A percentile compares a stretch with the other conserved stretches of the same genome.
These are phyloP conservation scores for Coccomyxa sp. DNA, from an alignment of 139 green algal genomes.

Conservation along the genomic window DNA sequence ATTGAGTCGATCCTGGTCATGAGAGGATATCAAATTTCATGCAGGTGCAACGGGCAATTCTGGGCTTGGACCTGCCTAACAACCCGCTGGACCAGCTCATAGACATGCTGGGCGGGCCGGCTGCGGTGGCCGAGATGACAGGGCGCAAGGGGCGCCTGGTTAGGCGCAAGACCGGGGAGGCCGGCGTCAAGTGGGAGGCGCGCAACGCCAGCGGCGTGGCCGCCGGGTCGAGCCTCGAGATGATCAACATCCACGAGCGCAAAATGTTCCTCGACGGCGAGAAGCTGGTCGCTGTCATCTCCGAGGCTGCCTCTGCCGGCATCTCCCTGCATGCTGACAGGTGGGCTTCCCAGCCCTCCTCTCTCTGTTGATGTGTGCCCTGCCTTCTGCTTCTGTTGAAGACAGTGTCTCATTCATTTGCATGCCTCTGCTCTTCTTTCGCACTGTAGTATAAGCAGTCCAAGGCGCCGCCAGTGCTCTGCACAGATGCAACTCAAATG, in stretches of 20 bases:
- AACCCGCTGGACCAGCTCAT: conserved; percentile 63
- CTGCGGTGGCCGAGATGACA: conserved; percentile 69
- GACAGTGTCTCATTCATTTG: too few species aligned
- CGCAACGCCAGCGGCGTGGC: conserved; percentile 40
- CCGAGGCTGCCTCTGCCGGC: conserved; percentile 71
- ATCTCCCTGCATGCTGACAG: conserved; percentile 81
- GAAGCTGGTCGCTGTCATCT: conserved; percentile 71
- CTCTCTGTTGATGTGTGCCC: neutral
- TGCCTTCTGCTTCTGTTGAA: too few species aligned
- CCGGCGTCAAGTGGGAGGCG: conserved; percentile 34
- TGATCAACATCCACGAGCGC: conserved; percentile 71
- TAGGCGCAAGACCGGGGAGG: conserved; percentile 13
- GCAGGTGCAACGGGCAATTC: conserved; percentile 30
- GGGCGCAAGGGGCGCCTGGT: conserved; percentile 55
- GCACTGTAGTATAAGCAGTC: too few species aligned
- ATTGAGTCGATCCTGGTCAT: neutral
- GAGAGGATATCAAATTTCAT: conserved; percentile 17
- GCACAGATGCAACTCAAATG: too few species aligned
- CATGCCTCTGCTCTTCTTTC: too few species aligned
- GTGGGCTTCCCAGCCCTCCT: conserved; percentile 1
- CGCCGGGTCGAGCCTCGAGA: conserved; percentile 34
- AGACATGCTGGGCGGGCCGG: conserved; percentile 49
- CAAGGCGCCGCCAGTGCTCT: too few species aligned
- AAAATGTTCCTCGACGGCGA: conserved; percentile 56
- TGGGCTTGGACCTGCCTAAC: conserved; percentile 30